These are phyloP conservation scores for Phytophthora pini DNA, from an alignment of 352 stramenopile genomes.

Conservation along the genomic window DNA sequence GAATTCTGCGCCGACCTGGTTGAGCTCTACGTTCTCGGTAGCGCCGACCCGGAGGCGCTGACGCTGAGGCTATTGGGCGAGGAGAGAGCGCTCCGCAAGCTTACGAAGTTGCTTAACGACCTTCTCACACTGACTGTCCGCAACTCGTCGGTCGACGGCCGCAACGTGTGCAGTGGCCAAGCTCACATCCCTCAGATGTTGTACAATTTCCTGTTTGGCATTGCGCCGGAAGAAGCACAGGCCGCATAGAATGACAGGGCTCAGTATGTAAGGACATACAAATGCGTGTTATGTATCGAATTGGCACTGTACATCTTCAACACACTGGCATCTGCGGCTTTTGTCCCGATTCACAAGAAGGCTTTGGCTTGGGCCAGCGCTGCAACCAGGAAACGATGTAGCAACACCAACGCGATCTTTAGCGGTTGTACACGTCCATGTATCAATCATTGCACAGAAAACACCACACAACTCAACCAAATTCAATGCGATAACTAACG, in stretches of 20 bases:
- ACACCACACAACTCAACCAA: too few species aligned
- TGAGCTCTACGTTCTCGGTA: constrained; percentile 36
- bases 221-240: constrained; percentile 6
- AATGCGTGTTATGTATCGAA: constrained; percentile 4
- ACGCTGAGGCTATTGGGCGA: constrained; percentile 29
- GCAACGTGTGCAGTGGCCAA: constrained; percentile 31
- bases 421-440: too few species aligned
- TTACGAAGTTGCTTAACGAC: constrained; percentile 33
- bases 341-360: too few species aligned
- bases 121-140: constrained; percentile 35
- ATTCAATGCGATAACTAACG: too few species aligned
- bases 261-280: constrained; percentile 8
- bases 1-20: constrained; percentile 37
- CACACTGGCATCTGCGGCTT: neutral
- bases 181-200: constrained; percentile 37
- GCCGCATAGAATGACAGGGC: constrained; percentile 10
- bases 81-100: constrained; percentile 26
- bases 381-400: too few species aligned
- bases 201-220: constrained; percentile 37
- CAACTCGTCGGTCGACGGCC: constrained; percentile 16
- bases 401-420: neutral
- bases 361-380: too few species aligned
- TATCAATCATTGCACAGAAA: too few species aligned
- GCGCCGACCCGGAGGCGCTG: constrained; percentile 26
- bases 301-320: neutral